Base-by-base conservation (phyloP, 208 protist species). In the Trypanosoma mega region DNA sequence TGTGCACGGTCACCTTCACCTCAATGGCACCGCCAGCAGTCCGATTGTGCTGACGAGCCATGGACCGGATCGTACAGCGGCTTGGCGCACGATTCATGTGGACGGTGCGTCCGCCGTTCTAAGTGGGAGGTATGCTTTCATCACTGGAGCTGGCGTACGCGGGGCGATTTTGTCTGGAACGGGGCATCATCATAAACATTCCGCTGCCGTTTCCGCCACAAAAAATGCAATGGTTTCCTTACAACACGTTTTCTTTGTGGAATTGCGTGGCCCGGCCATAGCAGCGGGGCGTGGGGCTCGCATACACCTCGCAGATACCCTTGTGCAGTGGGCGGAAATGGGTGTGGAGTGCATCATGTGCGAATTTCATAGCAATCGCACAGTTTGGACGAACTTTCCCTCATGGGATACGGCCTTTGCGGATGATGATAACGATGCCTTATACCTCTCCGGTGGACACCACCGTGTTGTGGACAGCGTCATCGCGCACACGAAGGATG, bases 391-490 rank as follows among this genome's bases (percentile, higher is more conserved):
- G n/a, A 7, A 76, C 36, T 71, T 76, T 54, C 63, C 63, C 16
- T 33, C 46, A 11, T 64, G 63, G 52, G 56, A 59, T 48, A 12
- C 18, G 12, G 5, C 14, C 0, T 73, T 73, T 41, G 41, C 5
- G 12, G 56, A 68, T 54, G 31, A 49, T 14, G 63, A 76, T 36
- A 76, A 76, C 51, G 71, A 76, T 41, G 71, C 64, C 20, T 48
- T 76, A 41, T 73, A 76, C 36, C 48, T 76, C 16, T 72, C 55
- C 0, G 65, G 71, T 47, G 71, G 71, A 11, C 16, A 64, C 3
- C 71, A 76, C 26, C 44, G 45, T 31, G 58, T 76, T 9, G 36
- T 37, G 21, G 57, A 72, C 23, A 68, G 24, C 26, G 64, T 76
- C 18, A 55, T 76, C 39, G 71, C 71, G 2, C 55, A 68, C 49